Base-by-base conservation (phyloP, 2,329 filamentous ascomycete genomes). In the Colletotrichum ledebouriae region DNA sequence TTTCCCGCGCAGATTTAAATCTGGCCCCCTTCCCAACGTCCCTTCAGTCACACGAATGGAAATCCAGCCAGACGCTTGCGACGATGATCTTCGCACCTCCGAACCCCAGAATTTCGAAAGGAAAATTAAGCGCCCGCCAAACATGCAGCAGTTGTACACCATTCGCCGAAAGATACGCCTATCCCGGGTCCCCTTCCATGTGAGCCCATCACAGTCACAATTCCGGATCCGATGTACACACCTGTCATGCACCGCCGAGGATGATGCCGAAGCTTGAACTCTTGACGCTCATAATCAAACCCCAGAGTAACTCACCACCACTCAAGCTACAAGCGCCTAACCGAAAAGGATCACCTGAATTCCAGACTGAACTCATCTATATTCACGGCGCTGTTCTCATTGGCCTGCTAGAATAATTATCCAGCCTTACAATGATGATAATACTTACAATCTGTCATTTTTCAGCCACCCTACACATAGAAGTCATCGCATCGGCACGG, bases 101-200 rank as follows among this genome's bases (percentile, higher is more conserved):
- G 29, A 39, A 55, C 50, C 50, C 33, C 50, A 1, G 33, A 37
- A 39, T 55, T 17, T 6, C 5, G 9, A 37, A 53, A 29, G 6
- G 6, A 37, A 55, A 17, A 37, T 15, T 39, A 55, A 55, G 33
- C 50, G 50, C 50, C 50, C 50, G 20, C 4, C 49, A 52, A 52
- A 15, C 1, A 52, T 20, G 37, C 37, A 39, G 10, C 2, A 11
- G 12, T 12, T 4, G 13, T 39, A 39, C 37, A 39, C 37, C n/a
- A 25, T 15, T 15, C 20, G 22, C 22, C 15, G 10, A 34, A 25
- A 52, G n/a, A 29, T n/a, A 5, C 49, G 25, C 29, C 49, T 15
- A 25, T 29, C 15, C 15, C 25, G 34, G 6, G 11, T 34, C 4
- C 49, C 15, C 20, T 52, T 39, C 37, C 37, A 4, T 39, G 29